Evolutionary conservation across 129 eudicot species (phyloP).

Genomic region (Ambrosia artemisiifolia): DNA sequence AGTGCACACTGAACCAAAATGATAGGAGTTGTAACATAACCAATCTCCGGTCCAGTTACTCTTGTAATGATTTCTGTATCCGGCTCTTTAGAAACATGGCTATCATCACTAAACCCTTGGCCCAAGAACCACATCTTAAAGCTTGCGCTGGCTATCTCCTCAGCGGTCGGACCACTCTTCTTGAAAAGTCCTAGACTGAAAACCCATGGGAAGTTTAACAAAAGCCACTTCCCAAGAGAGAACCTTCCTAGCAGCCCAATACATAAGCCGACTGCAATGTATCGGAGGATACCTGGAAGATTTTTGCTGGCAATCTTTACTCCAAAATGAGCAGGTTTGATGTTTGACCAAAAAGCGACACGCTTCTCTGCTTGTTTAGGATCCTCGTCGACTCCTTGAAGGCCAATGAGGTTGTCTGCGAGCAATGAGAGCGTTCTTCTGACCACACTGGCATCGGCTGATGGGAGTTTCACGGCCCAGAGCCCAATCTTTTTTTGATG

Average conservation of each 20-base stretch:
- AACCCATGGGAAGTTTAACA: conserved; percentile 58
- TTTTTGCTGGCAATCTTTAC: conserved; percentile 58
- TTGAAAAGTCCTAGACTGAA: conserved; percentile 68
- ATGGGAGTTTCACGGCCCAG: conserved; percentile 77
- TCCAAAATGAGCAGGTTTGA: conserved; percentile 86
- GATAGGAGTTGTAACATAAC: conserved; percentile 74
- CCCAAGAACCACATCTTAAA: conserved; percentile 92
- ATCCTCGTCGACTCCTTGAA: conserved; percentile 68
- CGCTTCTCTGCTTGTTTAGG: conserved; percentile 42
- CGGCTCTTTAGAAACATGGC: conserved; percentile 40
- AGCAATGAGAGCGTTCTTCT: conserved; percentile 68
- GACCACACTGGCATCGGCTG: conserved; percentile 72
- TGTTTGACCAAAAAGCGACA: conserved; percentile 60
- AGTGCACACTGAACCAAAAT: conserved; percentile 78
- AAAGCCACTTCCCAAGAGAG: conserved; percentile 69
- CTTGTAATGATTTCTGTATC: conserved; percentile 74
- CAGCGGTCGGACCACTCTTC: conserved; percentile 74
- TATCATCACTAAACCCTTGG: conserved; percentile 55
- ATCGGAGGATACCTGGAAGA: conserved; percentile 36
- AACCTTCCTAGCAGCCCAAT: conserved; percentile 44
- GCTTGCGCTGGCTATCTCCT: conserved; percentile 60
- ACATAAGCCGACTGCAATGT: conserved; percentile 45
- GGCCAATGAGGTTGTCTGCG: conserved; percentile 62
- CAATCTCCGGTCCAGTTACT: conserved; percentile 78
- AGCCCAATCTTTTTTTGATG: conserved; percentile 64